Evolutionary conservation across 306 rosid genomes (phyloP).

Genomic region (Prunus fruticosa): DNA sequence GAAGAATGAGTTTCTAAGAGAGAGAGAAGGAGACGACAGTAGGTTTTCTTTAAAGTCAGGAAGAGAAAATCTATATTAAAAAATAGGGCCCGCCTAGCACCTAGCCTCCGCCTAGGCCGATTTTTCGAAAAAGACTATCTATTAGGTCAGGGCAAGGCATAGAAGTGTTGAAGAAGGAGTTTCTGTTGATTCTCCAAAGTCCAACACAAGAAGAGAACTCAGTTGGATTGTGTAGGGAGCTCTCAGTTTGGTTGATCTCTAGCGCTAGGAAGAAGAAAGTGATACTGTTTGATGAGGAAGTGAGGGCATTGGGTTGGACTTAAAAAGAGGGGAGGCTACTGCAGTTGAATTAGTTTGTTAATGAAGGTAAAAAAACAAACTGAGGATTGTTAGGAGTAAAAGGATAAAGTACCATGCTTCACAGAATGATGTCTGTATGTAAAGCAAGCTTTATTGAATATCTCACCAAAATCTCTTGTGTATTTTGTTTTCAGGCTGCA

Average conservation of each 20-base stretch:
- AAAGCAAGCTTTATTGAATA: background rate
- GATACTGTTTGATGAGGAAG: background rate
- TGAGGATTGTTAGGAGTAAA: constrained; percentile 44
- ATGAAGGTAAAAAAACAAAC: constrained; percentile 7
- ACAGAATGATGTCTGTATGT: background rate
- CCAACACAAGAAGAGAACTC: too few species aligned
- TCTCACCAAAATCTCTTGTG: background rate
- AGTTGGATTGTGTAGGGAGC: constrained; percentile 42
- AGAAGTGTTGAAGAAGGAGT: too few species aligned
- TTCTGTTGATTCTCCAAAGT: too few species aligned
- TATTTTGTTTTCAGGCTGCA: constrained; percentile 28
- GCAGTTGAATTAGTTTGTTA: constrained; percentile 13
- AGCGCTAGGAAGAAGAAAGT: background rate
- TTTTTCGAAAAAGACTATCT: too few species aligned
- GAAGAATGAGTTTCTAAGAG: too few species aligned
- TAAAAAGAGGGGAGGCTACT: constrained; percentile 18
- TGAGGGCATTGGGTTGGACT: constrained; percentile 9
- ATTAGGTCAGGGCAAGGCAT: too few species aligned
- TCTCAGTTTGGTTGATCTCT: constrained; percentile 4
- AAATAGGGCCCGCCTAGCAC: too few species aligned
- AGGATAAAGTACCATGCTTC: background rate
- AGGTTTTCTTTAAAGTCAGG: too few species aligned
- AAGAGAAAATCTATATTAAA: too few species aligned
- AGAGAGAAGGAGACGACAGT: too few species aligned
- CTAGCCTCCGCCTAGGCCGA: too few species aligned